A percentile compares a stretch with the other conserved stretches of the same genome.
phyloP scores from a whole-genome alignment of 1,284 basidiomycete species.

The Boletus semigastroideus region DNA sequence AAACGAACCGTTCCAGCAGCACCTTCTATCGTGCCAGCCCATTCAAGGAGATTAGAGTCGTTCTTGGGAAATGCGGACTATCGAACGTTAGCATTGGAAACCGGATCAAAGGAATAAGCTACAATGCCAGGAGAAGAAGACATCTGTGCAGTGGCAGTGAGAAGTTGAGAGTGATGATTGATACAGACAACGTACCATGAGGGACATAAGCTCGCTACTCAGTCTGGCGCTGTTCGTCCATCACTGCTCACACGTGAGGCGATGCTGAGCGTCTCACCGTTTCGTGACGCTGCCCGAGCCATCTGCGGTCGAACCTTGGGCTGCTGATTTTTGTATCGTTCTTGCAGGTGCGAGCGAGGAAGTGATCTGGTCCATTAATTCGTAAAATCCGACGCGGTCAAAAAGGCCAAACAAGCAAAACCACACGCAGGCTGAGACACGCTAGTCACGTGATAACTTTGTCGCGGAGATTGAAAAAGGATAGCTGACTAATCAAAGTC shows the following conservation, averaged over 20 bases:
- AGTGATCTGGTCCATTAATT: constrained; percentile 71
- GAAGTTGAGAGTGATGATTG: not conserved
- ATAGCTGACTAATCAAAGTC: not conserved
- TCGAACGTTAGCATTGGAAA: constrained; percentile 6
- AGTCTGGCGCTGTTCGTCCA: constrained; percentile 44
- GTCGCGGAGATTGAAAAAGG: constrained; percentile 5
- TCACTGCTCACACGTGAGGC: constrained; percentile 6
- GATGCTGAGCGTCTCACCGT: constrained; percentile 46
- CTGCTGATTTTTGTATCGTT: constrained; percentile 52
- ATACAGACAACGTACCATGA: constrained; percentile 62
- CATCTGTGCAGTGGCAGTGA: constrained; percentile 54
- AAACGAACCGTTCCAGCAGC: constrained; percentile 59
- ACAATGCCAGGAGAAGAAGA: constrained; percentile 82
- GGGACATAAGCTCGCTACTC: constrained; percentile 78
- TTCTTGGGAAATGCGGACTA: constrained; percentile 84
- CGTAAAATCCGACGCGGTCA: not conserved
- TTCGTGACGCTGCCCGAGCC: constrained; percentile 76
- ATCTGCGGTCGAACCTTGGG: constrained; percentile 49
- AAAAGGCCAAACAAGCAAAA: not conserved
- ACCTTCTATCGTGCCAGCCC: constrained; percentile 82
- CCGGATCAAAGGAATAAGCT: not conserved
- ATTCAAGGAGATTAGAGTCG: constrained; percentile 80
- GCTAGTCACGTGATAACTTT: constrained; percentile 23
- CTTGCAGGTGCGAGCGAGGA: constrained; percentile 61
- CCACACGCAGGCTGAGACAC: constrained; percentile 15